Evolutionary conservation across 2,329 filamentous ascomycete genomes (phyloP), one percentile per base, ranked within the genome.

Genomic region (Aspergillus awamori): DNA sequence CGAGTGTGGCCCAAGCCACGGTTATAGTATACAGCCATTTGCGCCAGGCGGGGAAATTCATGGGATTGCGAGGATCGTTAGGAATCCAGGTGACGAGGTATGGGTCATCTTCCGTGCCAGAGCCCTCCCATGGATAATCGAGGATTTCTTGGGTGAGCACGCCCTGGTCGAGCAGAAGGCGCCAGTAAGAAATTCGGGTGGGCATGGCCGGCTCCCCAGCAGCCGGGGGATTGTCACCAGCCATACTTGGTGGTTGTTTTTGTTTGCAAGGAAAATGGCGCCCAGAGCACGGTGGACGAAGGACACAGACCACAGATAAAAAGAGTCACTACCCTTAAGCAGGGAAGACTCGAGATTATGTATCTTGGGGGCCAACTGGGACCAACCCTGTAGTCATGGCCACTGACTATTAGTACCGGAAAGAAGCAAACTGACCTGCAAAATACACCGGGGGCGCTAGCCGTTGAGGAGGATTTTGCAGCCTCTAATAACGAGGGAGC

Each of bases 21-120:
- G 76, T 53, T 15, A 74, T 26, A 0, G 77, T 79, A 22, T 77
- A 73, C 3, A 65, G 59, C 74, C 76, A 78, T 70, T 80, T 81
- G 64, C 66, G 71, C 55, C 65, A 51, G 6, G 54, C 20, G 2
- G 67, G 55, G 45, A 74, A 79, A 28, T 69, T 70, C 74, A 79
- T 74, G 1, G 79, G 77, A 53, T 80, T 76, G 38, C 77, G 71
- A 4, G 73, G 73, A 61, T 80, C 79, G 58, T 73, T 61, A 13
- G 74, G 72, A 13, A 80, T 72, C 69, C 73, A 80, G 39, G 70
- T 66, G 15, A 80, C 74, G 5, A 74, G 68, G 62, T 72, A 80
- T 0, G 78, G 78, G 58, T 79, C 76, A 6, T 73, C 68, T 36
- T 73, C 67, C 1, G 76, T 79, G 4, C 79, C 79, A 0, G 69